phyloP scores from a whole-genome alignment of 2,329 filamentous ascomycete species.

The Drechslerella coelobrocha region DNA sequence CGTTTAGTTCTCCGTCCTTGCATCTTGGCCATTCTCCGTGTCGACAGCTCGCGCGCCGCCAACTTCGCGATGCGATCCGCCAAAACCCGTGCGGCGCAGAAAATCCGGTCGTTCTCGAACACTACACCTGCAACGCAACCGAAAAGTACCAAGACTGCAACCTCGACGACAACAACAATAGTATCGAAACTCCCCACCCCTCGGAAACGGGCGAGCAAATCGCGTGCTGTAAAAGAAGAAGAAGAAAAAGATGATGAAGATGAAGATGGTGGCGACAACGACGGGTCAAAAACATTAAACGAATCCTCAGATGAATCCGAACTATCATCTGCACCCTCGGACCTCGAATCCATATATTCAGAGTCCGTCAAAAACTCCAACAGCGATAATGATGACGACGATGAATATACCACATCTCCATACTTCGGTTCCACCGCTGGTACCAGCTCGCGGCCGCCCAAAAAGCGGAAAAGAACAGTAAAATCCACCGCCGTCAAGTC shows the following conservation, averaged over 20 bases:
- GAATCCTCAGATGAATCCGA: conserved; percentile 28
- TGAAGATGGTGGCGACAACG: conserved; percentile 3
- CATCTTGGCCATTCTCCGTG: background rate
- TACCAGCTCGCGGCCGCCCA: conserved; percentile 17
- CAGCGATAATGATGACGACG: conserved; percentile 24
- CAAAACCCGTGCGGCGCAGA: conserved; percentile 30
- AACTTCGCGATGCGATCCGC: conserved; percentile 31
- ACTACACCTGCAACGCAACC: conserved; percentile 37
- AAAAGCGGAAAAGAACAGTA: conserved; percentile 30
- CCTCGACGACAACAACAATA: conserved; percentile 21
- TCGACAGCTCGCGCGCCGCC: background rate
- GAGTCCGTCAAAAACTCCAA: conserved; percentile 17
- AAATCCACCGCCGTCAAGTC: conserved; percentile 15
- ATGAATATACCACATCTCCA: conserved; percentile 41
- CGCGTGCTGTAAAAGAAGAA: background rate
- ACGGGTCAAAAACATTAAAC: background rate
- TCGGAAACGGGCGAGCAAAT: conserved; percentile 8
- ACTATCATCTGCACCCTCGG: conserved; percentile 45
- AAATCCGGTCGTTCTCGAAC: conserved; percentile 44
- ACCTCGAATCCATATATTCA: conserved; percentile 42
- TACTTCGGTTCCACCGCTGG: conserved; percentile 29
- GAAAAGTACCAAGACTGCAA: conserved; percentile 4
- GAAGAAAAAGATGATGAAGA: conserved; percentile 6
- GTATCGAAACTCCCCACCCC: conserved; percentile 38
- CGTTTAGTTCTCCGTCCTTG: background rate